Evolutionary conservation across 2,329 filamentous ascomycete species (phyloP).

Genomic region (Penicillium sp.): DNA sequence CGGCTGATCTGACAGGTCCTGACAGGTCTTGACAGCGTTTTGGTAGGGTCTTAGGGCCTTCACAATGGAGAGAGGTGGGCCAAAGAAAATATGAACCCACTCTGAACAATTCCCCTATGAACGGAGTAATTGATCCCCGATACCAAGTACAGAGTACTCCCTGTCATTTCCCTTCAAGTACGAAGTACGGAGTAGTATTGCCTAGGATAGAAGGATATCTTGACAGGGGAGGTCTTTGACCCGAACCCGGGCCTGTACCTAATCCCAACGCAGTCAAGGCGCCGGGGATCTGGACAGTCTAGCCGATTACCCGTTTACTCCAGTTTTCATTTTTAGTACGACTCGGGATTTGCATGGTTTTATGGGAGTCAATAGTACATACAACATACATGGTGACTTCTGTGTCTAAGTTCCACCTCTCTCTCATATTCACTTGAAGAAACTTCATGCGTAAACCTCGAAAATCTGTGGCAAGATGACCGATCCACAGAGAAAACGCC

Average conservation of each 20-base stretch:
- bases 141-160: neutral
- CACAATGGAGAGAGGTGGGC: slow-evolving; percentile 1
- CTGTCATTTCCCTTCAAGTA: too few relatives aligned
- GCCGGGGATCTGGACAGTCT: slow-evolving; percentile 1
- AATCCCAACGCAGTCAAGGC: slow-evolving; percentile 3
- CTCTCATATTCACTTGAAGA: neutral
- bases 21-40: slow-evolving; percentile 3
- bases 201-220: neutral
- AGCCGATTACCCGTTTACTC: neutral
- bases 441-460: neutral
- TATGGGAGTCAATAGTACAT: neutral
- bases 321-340: neutral
- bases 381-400: neutral
- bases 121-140: neutral
- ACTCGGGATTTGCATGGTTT: slow-evolving; percentile 1
- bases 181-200: too few relatives aligned
- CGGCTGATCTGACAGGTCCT: neutral
- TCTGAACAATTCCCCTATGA: neutral
- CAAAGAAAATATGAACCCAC: neutral
- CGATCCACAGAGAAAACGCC: neutral
- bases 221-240: neutral
- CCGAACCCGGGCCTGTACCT: neutral
- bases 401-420: neutral
- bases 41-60: neutral
- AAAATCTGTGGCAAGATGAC: neutral